A percentile compares a stretch with the other conserved stretches of the same genome.
These are phyloP conservation scores for Fusarium nanum DNA, from an alignment of 2,329 filamentous ascomycete genomes.

Conservation along the genomic window DNA sequence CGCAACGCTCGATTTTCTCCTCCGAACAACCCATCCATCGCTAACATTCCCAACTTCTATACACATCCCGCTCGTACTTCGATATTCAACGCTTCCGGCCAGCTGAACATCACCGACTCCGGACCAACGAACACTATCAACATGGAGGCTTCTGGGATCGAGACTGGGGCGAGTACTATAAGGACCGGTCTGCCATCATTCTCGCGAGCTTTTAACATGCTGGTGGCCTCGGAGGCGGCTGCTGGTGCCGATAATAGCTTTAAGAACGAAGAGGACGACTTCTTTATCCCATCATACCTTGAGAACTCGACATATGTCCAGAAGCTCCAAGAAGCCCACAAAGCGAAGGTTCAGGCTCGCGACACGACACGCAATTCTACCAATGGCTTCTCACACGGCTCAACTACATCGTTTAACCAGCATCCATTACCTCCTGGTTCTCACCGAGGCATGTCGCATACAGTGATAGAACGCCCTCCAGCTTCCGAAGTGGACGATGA, in stretches of 20 bases:
- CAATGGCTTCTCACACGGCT: conserved; percentile 53
- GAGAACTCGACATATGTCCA: conserved; percentile 81
- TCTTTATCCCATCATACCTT: conserved; percentile 89
- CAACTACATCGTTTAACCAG: conserved; percentile 58
- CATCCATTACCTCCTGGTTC: conserved; percentile 57
- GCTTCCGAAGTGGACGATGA: conserved; percentile 67
- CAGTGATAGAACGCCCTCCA: conserved; percentile 82
- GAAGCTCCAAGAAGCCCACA: conserved; percentile 77
- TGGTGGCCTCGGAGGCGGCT: conserved; percentile 52
- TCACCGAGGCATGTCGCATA: conserved; percentile 83
- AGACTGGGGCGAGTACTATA: conserved; percentile 43
- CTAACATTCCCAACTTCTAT: conserved; percentile 42
- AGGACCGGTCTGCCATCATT: conserved; percentile 56
- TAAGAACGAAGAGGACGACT: conserved; percentile 56
- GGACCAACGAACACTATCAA: conserved; percentile 32
- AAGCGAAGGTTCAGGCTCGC: conserved; percentile 65
- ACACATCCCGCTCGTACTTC: conserved; percentile 50
- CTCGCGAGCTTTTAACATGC: conserved; percentile 66
- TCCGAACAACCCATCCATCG: conserved; percentile 26
- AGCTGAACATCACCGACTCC: conserved; percentile 42
- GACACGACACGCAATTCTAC: conserved; percentile 54
- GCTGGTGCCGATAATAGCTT: conserved; percentile 40
- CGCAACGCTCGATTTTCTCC: conserved; percentile 34
- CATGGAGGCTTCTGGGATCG: conserved; percentile 52
- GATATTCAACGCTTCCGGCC: conserved; percentile 63